Base-by-base conservation (phyloP, 2,329 filamentous ascomycete species). In the Pseudocercospora musae region DNA sequence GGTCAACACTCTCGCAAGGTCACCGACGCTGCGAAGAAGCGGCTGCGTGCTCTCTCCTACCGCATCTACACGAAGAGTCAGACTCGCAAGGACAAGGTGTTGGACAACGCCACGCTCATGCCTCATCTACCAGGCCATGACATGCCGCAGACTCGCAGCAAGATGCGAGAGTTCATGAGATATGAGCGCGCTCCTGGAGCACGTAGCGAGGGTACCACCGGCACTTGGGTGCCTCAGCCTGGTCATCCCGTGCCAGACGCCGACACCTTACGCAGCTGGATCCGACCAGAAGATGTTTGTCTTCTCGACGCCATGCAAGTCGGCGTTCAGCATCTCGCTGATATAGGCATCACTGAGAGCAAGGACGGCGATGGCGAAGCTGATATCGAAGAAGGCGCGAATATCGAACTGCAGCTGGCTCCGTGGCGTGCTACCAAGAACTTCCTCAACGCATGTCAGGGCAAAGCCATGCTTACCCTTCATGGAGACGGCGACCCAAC, bases 351-450 rank as follows among this genome's bases (percentile, higher is more conserved):
- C 74, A 90, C 91, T 64, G 81, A 82, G 46, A 82, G 83, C 65
- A 80, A 74, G 79, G 84, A 78, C 27, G 83, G 89, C 25, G 87
- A 90, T 37, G 85, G 89, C 42, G 84, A 84, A 9, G 83, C 85
- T 42, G 83, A 85, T 25, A 81, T 88, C 25, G 78, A 80, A 27
- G 90, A 87, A 59, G 82, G 87, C 61, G 89, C 93, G 70, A 91
- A 89, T 57, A 84, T 96, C 10, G 92, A 96, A 57, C 87, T 94
- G 75, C 91, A 93, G 73, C 87, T 99, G 78, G 92, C 94, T 0
- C 95, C 95, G 0, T 99, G 95, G 95, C 92, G 94, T 70, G 94
- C 92, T 0, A 96, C 92, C 57, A 96, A 96, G 78, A 96, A 96
- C 64, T 99, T 99, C 77, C 85, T 97, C 62, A 90, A 97, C 68